These are phyloP conservation scores for Grosmannia clavigera DNA, from an alignment of 2,329 filamentous ascomycete species.

Conservation along the genomic window DNA sequence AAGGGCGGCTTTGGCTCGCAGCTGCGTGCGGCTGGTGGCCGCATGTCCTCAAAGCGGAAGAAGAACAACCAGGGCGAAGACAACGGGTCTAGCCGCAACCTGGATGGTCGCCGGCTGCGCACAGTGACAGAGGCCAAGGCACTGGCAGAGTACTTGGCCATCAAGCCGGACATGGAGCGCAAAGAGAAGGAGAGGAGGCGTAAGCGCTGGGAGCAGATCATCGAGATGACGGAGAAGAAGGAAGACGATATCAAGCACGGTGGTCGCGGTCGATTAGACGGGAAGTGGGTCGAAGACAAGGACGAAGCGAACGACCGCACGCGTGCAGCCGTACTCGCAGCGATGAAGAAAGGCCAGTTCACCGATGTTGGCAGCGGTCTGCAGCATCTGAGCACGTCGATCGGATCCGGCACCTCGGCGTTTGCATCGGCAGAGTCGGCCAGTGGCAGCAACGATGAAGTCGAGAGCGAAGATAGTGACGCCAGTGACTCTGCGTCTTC, in stretches of 20 bases:
- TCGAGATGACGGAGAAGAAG: conserved; percentile 69
- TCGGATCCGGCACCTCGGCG: conserved; percentile 30
- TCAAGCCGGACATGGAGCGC: conserved; percentile 95
- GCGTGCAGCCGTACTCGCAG: conserved; percentile 58
- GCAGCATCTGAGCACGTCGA: conserved; percentile 31
- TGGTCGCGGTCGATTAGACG: conserved; percentile 60
- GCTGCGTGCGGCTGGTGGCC: conserved; percentile 86
- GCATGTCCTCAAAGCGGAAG: conserved; percentile 89
- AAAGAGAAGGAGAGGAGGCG: conserved; percentile 81
- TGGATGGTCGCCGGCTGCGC: conserved; percentile 79
- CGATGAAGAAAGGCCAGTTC: conserved; percentile 52
- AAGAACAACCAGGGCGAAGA: conserved; percentile 72
- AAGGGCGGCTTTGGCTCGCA: conserved; percentile 98
- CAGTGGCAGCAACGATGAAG: conserved; percentile 21
- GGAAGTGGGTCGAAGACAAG: conserved; percentile 90
- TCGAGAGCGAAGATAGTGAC: conserved; percentile 28
- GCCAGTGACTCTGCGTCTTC: conserved; percentile 40
- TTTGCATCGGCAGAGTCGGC: conserved; percentile 14
- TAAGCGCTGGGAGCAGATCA: conserved; percentile 77
- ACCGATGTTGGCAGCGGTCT: conserved; percentile 38
- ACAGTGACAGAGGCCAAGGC: conserved; percentile 94
- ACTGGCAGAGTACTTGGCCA: conserved; percentile 83
- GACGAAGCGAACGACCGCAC: conserved; percentile 81
- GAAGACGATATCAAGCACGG: conserved; percentile 75
- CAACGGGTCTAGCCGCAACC: conserved; percentile 82